Evolutionary conservation across 306 rosid genomes (phyloP).

Genomic region (Fagus crenata): DNA sequence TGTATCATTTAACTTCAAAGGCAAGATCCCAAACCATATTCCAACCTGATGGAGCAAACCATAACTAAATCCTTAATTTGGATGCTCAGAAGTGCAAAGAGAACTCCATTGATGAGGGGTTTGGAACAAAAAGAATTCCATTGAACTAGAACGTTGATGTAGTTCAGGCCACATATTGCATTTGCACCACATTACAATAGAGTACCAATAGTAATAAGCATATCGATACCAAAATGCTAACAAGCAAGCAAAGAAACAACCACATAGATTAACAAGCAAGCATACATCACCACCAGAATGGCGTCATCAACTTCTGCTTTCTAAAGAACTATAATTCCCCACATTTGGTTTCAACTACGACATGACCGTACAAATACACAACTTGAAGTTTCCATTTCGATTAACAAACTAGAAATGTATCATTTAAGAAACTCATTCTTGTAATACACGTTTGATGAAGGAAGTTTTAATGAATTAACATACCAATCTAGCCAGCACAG

Average conservation of each 20-base stretch:
- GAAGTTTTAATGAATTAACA: conserved; percentile 27
- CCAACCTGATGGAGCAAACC: neutral
- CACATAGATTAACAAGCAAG: conserved; percentile 4
- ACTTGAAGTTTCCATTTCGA: neutral
- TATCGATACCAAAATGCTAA: conserved; percentile 5
- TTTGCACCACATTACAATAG: neutral
- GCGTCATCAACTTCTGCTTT: conserved; percentile 1
- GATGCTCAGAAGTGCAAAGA: neutral
- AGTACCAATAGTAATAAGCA: conserved; percentile 9
- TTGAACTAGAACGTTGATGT: neutral
- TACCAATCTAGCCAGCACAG: conserved; percentile 74
- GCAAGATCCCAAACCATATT: neutral
- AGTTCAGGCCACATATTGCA: neutral
- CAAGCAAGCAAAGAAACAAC: neutral
- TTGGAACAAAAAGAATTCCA: neutral
- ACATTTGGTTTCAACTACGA: neutral
- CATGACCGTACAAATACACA: neutral
- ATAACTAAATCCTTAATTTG: neutral
- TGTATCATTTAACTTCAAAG: neutral
- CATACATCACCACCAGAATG: neutral
- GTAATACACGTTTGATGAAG: conserved; percentile 1
- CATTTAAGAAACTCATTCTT: conserved; percentile 7
- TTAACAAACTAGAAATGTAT: neutral
- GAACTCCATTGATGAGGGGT: neutral
- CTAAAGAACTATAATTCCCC: neutral